Conservation (phyloP, 257 asterid species). For the Buddleja alternifolia region DNA sequence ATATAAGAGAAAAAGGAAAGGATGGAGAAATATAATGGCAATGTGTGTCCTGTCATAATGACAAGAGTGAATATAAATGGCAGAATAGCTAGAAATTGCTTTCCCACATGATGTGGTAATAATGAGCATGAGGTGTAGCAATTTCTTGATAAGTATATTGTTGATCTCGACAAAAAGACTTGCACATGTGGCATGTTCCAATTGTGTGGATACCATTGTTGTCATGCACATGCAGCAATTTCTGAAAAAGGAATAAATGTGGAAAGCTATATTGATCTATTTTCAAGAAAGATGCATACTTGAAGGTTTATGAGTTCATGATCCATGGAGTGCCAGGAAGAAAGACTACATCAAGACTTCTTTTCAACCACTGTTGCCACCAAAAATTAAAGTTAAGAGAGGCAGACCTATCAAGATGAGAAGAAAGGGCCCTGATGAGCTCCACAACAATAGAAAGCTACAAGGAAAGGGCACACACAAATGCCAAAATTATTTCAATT, state of each 20-base stretch:
- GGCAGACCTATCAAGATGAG: not conserved
- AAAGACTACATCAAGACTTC: not conserved
- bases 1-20: not conserved
- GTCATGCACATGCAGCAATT: not conserved
- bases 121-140: not conserved
- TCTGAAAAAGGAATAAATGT: not conserved
- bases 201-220: not conserved
- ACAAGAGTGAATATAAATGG: not conserved
- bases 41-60: not conserved
- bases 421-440: too few species aligned
- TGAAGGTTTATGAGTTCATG: not conserved
- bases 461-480: not conserved
- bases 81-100: not conserved
- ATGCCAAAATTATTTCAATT: not conserved
- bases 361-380: not conserved
- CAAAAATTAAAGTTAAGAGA: not conserved
- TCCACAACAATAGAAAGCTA: not conserved
- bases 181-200: too few species aligned
- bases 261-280: not conserved
- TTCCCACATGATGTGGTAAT: not conserved
- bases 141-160: not conserved
- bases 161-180: not conserved
- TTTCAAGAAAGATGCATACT: not conserved
- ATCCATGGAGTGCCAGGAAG: slow-evolving; percentile 7
- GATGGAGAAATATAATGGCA: not conserved